Evolutionary conservation across 2,329 filamentous ascomycete genomes (phyloP).

Genomic region (Lasiodiplodia sp.): DNA sequence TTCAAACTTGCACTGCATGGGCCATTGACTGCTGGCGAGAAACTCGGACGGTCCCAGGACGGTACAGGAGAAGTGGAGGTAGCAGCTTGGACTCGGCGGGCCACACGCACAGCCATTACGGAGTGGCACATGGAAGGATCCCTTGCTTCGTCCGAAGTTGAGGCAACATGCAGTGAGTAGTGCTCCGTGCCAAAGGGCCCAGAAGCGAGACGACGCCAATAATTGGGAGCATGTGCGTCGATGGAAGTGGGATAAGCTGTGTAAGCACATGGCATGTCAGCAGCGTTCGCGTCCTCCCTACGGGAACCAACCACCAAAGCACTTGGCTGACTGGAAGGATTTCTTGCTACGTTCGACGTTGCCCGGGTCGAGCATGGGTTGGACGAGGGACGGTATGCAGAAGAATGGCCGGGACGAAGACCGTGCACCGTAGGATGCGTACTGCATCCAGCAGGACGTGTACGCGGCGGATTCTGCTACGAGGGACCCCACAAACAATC

Average conservation of each 20-base stretch:
- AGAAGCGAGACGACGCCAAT: neutral
- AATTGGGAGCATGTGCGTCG: neutral
- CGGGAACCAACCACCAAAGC: neutral
- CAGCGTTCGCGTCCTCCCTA: neutral
- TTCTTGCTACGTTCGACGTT: constrained; percentile 11
- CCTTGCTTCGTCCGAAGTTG: constrained; percentile 4
- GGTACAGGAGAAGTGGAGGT: neutral
- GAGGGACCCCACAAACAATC: neutral
- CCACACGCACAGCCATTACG: neutral
- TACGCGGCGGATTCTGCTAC: neutral
- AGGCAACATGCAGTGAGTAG: neutral
- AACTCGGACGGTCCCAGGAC: neutral
- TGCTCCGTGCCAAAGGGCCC: neutral
- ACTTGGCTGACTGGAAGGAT: neutral
- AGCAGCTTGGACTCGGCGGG: neutral
- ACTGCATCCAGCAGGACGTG: neutral
- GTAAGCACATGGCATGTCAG: neutral
- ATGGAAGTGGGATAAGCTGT: neutral
- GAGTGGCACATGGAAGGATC: constrained; percentile 2
- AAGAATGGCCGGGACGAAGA: neutral
- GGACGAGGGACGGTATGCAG: neutral
- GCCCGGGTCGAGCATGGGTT: neutral
- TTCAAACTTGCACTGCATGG: neutral
- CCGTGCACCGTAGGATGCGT: neutral
- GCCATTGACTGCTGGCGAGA: neutral